Evolutionary conservation across 2,329 filamentous ascomycete species (phyloP).

Genomic region (Fusarium decemcellulare): DNA sequence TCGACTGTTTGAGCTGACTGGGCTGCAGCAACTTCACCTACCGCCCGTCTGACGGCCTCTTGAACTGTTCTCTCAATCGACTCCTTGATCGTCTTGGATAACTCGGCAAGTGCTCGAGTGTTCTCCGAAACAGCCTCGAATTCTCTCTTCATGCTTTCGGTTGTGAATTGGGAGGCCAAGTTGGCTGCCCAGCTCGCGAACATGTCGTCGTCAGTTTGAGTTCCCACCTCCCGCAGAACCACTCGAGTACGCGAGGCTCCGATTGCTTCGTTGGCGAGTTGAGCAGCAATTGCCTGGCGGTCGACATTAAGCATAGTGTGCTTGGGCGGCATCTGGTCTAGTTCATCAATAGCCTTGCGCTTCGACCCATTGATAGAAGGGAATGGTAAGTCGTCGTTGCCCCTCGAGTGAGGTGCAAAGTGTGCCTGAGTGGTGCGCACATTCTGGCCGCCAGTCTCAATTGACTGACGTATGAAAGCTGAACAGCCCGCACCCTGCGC

Average conservation of each 20-base stretch:
- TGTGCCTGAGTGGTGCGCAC: neutral
- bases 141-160: neutral
- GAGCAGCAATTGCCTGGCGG: neutral
- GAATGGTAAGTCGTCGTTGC: neutral
- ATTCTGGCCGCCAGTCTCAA: neutral
- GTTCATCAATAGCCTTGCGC: neutral
- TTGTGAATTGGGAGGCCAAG: neutral
- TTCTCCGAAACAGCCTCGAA: neutral
- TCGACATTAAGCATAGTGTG: neutral
- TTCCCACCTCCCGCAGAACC: neutral
- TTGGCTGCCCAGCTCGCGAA: neutral
- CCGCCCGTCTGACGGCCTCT: neutral
- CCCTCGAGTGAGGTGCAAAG: neutral
- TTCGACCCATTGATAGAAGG: neutral
- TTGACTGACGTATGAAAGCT: neutral
- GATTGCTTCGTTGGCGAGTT: neutral
- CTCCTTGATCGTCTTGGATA: neutral
- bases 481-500: neutral
- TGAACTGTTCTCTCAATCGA: neutral
- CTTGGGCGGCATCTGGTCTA: neutral
- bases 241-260: neutral
- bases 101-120: neutral
- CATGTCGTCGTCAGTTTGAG: conserved; percentile 17
- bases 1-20: neutral
- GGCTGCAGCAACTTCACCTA: neutral